Evolutionary conservation across 164 flowering plant genomes (phyloP).

Genomic region (Umbellularia californica): DNA sequence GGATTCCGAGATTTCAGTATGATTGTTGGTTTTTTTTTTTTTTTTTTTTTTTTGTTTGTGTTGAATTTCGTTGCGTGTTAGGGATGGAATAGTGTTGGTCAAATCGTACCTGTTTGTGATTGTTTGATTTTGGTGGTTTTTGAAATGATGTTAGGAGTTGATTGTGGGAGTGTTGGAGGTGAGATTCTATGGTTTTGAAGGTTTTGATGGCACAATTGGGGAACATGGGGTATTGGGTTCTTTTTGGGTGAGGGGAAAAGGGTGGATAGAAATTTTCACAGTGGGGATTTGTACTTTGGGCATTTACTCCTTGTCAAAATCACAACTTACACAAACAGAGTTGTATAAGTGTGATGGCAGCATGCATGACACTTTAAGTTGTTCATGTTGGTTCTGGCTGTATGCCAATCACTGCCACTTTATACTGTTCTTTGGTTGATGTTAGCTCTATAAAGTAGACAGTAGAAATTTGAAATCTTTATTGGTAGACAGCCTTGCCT

Average conservation of each 20-base stretch:
- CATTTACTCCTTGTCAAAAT: too few relatives aligned
- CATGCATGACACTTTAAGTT: background rate
- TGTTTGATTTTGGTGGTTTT: background rate
- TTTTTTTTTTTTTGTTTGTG: background rate
- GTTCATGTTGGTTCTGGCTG: background rate
- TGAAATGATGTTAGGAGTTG: background rate
- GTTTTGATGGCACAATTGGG: too few relatives aligned
- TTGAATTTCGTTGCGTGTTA: background rate
- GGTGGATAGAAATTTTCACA: too few relatives aligned
- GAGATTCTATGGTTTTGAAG: too few relatives aligned
- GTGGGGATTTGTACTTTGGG: too few relatives aligned
- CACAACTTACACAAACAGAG: too few relatives aligned
- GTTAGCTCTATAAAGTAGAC: too few relatives aligned
- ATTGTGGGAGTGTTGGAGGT: too few relatives aligned
- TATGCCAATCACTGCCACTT: background rate
- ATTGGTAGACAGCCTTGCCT: background rate
- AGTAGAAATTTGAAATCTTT: background rate
- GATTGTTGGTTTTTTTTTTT: background rate
- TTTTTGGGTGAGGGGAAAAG: too few relatives aligned
- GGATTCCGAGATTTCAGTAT: background rate
- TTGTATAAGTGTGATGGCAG: background rate
- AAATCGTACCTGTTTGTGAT: background rate
- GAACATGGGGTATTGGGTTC: too few relatives aligned
- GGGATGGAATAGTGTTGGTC: background rate
- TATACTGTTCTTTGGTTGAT: background rate